Evolutionary conservation across 345 rosid species (phyloP).

Genomic region (Citrus australasica): DNA sequence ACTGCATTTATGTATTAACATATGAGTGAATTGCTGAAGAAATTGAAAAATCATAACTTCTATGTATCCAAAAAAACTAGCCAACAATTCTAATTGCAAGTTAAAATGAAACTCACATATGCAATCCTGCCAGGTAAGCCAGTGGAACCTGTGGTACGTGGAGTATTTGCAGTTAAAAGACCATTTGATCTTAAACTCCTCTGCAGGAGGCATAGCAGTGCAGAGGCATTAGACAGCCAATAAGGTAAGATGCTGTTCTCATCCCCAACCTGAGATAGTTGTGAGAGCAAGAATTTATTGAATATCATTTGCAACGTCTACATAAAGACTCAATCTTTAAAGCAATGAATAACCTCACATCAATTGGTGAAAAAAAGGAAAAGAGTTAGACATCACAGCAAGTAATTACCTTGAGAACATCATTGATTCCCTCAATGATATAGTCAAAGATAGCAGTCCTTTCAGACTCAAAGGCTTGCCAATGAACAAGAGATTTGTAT

Average conservation of each 20-base stretch:
- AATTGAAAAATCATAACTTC: not conserved
- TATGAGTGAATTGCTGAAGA: not conserved
- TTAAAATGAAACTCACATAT: constrained; percentile 45
- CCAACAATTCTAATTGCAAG: not conserved
- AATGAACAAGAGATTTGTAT: constrained; percentile 83
- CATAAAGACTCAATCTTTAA: not conserved
- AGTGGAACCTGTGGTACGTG: constrained; percentile 50
- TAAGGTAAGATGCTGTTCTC: constrained; percentile 73
- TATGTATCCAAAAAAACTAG: not conserved
- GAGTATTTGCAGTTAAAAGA: constrained; percentile 55
- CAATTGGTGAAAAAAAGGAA: not conserved
- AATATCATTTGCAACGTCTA: not conserved
- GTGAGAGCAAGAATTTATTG: constrained; percentile 5
- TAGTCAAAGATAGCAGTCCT: constrained; percentile 82
- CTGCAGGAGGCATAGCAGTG: constrained; percentile 93
- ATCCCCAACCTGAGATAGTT: constrained; percentile 62
- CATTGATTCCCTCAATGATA: constrained; percentile 86
- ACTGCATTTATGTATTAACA: too few species aligned
- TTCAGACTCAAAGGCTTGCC: constrained; percentile 97
- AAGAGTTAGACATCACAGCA: not conserved
- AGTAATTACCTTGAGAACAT: constrained; percentile 64
- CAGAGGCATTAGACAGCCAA: constrained; percentile 93
- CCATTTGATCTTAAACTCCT: constrained; percentile 79
- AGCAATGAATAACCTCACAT: not conserved
- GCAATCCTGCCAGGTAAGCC: constrained; percentile 65